Conservation (phyloP, 1,139 yeast genomes). For the Martiniozyma asiatica region DNA sequence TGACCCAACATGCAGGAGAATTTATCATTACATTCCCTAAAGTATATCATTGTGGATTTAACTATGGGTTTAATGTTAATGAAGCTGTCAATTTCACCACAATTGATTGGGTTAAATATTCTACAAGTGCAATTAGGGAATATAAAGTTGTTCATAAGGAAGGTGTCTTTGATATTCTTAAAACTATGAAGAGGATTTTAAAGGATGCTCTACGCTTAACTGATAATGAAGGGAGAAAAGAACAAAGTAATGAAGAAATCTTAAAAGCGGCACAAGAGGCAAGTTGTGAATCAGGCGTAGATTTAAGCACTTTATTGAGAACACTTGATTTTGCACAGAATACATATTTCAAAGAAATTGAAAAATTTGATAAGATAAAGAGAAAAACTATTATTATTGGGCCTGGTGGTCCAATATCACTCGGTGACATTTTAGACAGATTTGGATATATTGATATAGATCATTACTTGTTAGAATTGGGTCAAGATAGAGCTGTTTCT, state of each 20-base stretch:
- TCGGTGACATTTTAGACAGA: too few relatives aligned
- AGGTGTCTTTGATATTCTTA: conserved; percentile 36
- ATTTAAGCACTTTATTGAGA: neutral
- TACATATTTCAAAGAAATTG: conserved; percentile 1
- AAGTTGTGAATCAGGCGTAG: neutral
- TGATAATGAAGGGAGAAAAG: conserved; percentile 4
- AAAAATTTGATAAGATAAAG: neutral
- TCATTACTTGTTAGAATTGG: too few relatives aligned
- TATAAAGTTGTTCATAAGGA: conserved; percentile 45
- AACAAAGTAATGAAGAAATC: conserved; percentile 8
- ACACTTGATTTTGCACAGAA: neutral
- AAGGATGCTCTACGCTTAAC: conserved; percentile 10
- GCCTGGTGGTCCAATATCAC: too few relatives aligned
- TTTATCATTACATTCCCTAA: conserved; percentile 64
- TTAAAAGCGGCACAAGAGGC: neutral
- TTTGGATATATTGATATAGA: too few relatives aligned
- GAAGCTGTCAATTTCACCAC: conserved; percentile 75
- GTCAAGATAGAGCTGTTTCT: too few relatives aligned
- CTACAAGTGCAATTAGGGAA: conserved; percentile 44
- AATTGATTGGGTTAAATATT: conserved; percentile 56
- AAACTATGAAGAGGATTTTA: conserved; percentile 17
- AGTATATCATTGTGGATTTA: conserved; percentile 75
- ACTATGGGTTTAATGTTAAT: conserved; percentile 64
- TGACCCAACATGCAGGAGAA: conserved; percentile 75
- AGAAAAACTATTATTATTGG: too few relatives aligned